Percentiles rank a stretch among this genome's conserved stretches.
These are phyloP conservation scores for Penicillium crystallinum DNA, from an alignment of 495 filamentous ascomycete species.

Conservation along the genomic window DNA sequence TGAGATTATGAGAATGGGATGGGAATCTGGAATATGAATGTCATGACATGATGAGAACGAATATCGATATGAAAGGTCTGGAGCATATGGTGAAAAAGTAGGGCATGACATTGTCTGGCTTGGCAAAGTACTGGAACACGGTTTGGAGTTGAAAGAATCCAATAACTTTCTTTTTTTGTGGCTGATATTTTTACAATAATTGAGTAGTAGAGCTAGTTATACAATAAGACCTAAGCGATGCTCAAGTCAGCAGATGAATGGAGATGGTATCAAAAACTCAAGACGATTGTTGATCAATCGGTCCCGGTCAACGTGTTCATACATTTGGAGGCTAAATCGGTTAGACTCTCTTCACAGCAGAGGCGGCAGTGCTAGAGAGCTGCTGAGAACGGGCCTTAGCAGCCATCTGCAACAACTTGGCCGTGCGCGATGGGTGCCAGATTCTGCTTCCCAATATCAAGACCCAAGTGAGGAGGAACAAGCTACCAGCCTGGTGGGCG, in stretches of 20 bases:
- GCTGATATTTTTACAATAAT: constrained; percentile 9
- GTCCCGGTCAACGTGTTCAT: constrained; percentile 14
- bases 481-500: constrained; percentile 84
- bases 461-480: constrained; percentile 78
- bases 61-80: neutral
- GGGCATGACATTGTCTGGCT: neutral
- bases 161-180: neutral
- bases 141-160: neutral
- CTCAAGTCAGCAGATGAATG: constrained; percentile 15
- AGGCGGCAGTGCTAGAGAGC: constrained; percentile 20
- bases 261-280: constrained; percentile 23
- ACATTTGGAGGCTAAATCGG: constrained; percentile 1
- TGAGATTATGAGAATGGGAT: neutral
- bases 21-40: neutral
- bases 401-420: constrained; percentile 44
- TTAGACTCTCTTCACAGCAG: constrained; percentile 29
- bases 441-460: constrained; percentile 66
- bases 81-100: neutral
- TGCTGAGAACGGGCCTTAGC: constrained; percentile 33
- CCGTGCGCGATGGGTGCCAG: constrained; percentile 48
- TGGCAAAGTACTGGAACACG: neutral
- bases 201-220: constrained; percentile 6
- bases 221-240: constrained; percentile 1
- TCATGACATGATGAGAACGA: neutral
- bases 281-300: neutral